Evolutionary conservation across 2,329 filamentous ascomycete species (phyloP).

Genomic region (Epicoccum sorghinum): DNA sequence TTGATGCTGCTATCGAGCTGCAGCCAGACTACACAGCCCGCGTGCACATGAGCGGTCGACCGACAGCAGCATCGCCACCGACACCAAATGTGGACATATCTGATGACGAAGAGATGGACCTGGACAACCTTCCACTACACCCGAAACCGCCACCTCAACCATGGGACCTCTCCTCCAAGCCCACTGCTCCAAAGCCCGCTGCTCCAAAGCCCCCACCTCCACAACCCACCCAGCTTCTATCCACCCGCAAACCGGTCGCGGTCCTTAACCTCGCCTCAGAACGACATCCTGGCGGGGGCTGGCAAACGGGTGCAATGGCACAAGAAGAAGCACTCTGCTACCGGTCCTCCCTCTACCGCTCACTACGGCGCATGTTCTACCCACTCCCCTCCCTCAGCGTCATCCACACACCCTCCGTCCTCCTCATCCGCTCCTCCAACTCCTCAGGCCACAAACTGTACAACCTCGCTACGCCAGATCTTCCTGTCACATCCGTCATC

Average conservation of each 20-base stretch:
- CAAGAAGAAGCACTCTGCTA: conserved; percentile 75
- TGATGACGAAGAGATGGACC: conserved; percentile 1
- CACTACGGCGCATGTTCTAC: conserved; percentile 58
- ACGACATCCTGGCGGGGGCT: conserved; percentile 65
- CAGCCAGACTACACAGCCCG: conserved; percentile 26
- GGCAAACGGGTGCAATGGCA: conserved; percentile 64
- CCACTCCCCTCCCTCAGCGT: conserved; percentile 58
- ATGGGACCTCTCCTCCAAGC: conserved; percentile 6
- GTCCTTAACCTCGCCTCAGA: conserved; percentile 72
- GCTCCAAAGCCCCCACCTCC: background rate
- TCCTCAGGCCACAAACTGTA: conserved; percentile 55
- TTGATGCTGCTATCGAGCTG: conserved; percentile 41
- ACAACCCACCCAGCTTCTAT: background rate
- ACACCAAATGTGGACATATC: background rate
- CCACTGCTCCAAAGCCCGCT: background rate
- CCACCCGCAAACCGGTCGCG: conserved; percentile 52
- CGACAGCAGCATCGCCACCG: background rate
- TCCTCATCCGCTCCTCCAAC: conserved; percentile 62
- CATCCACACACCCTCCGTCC: conserved; percentile 66
- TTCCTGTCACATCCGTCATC: conserved; percentile 64
- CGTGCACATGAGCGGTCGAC: conserved; percentile 9
- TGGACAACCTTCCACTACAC: conserved; percentile 7
- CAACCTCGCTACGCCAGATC: conserved; percentile 30
- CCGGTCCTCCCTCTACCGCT: conserved; percentile 61
- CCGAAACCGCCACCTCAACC: background rate